Evolutionary conservation across 257 asterid species (phyloP).

Genomic region (Jaltomata sinuosa): DNA sequence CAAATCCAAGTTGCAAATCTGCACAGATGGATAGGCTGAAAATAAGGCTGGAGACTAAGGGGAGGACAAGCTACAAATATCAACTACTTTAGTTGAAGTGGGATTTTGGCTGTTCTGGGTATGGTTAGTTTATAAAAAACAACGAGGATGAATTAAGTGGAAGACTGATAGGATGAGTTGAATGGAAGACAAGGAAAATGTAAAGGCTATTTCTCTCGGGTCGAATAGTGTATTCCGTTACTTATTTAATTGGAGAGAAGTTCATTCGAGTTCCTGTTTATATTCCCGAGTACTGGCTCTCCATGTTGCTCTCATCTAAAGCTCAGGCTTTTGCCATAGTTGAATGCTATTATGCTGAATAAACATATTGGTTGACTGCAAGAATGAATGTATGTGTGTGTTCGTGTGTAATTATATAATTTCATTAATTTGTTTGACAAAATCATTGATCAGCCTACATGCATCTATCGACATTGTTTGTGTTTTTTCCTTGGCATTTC

Average conservation of each 20-base stretch:
- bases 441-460: not conserved
- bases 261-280: not conserved
- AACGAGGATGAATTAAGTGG: not conserved
- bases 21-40: too few species aligned
- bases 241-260: not conserved
- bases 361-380: not conserved
- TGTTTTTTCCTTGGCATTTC: not conserved
- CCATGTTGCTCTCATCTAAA: not conserved
- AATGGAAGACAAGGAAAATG: not conserved
- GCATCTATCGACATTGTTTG: not conserved
- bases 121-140: not conserved
- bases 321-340: not conserved
- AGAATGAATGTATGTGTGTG: not conserved
- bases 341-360: not conserved
- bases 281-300: not conserved
- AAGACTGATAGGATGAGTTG: not conserved
- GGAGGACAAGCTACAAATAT: too few species aligned
- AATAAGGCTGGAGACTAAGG: too few species aligned
- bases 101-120: not conserved
- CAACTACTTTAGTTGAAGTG: not conserved
- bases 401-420: not conserved
- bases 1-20: too few species aligned
- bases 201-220: not conserved
- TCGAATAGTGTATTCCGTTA: not conserved
- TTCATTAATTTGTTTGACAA: not conserved